Evolutionary conservation across 345 rosid species (phyloP), one percentile per base, ranked within the genome.

Genomic region (Abelmoschus esculentus): DNA sequence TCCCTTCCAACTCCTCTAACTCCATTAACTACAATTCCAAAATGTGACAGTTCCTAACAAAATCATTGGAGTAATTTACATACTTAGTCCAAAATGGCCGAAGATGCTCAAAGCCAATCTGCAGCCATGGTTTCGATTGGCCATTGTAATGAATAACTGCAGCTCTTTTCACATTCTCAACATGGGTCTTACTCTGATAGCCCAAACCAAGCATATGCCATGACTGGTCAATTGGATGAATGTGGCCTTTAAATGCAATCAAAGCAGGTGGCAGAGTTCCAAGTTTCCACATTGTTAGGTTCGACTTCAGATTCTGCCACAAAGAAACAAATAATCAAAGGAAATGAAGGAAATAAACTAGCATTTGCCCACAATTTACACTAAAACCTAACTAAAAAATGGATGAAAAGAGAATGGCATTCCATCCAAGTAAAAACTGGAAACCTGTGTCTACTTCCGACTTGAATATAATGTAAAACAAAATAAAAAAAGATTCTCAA

Each of bases 121-220:
- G 87, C 29, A 91, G 82, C 98, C 98, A 93, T 2, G 98, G 98
- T 84, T 93, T 93, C 32, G 96, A 86, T 79, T 93, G 98, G 61
- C 98, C 98, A 73, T 93, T 93, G 83, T 91, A 93, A 79, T 91
- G 97, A 67, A 91, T 90, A 61, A 93, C 97, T 22, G 96, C 97
- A 74, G 98, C 97, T 77, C 80, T 83, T 71, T 80, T 83, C 52
- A 86, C 89, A 67, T 72, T 82, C 71, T 88, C 95, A 50, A 82
- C 69, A 55, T 78, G 75, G 75, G 95, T 93, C 69, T 85, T 86
- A 60, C 76, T 86, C 84, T 93, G 98, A 74, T 93, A 93, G 12
- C 98, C 98, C 84, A 93, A 80, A 63, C 98, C 98, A 34, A 93
- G 97, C 95, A 91, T 84, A 77, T 93, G 98, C 98, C 98, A 93